Base-by-base conservation (phyloP, 805 yeast genomes). In the Candida coquimbonensis region DNA sequence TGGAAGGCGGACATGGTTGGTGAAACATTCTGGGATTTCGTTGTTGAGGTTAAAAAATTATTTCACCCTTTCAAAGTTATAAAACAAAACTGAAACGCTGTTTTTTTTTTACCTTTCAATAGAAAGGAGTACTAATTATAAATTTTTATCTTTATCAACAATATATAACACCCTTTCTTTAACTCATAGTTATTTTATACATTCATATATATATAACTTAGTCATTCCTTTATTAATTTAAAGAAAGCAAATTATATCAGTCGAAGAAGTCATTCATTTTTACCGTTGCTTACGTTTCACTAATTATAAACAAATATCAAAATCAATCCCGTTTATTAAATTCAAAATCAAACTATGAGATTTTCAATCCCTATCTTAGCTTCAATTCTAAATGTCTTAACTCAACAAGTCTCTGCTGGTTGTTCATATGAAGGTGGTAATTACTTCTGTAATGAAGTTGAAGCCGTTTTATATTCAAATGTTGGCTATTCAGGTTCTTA, bases 401-500 rank as follows among this genome's bases (percentile, higher is more conserved):
- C 50, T n/a, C 32, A 53, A 25, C 43, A 44, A 43, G 57, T 48
- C 43, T 16, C 50, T 36, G 67, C 69, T 40, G 63, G 57, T 26
- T 78, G 83, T 60, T 54, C 68, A 39, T 62, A 65, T 50, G 74
- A 72, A 36, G 75, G 67, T 53, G 96, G 96, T 55, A 87, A 87
- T 73, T 83, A 82, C 74, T 90, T 84, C 78, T 89, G 97, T 71
- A 67, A 77, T 53, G 67, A 78, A 52, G 86, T 86, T 43, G 59
- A 68, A 50, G 90, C 87, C 51, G 73, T 87, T 49, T 69, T 72
- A 48, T 87, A 85, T 73, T 53, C 72, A 39, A 80, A 80, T 55
- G 77, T 93, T 48, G 98, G 98, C 33, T 87, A 74, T 66, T 76
- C 93, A 21, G 96, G 97, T 55, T 68, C 89, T 21, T 93, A 87